phyloP scores from a whole-genome alignment of 768 basidiomycete species.

The Mycena filopes region DNA sequence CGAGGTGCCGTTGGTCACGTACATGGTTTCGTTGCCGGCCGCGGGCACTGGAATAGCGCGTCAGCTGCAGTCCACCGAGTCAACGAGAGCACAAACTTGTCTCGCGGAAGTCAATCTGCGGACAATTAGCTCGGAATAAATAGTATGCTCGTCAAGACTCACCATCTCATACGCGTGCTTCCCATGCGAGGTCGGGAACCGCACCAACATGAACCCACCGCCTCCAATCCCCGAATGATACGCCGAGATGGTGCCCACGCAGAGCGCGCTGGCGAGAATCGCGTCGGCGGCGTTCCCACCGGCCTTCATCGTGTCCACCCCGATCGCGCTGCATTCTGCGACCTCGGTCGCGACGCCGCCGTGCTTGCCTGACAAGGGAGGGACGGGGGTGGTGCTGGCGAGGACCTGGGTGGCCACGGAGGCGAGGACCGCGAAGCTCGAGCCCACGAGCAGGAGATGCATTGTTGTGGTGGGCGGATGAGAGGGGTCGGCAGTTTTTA shows the following conservation, averaged over 20 bases:
- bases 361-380: conserved; percentile 20
- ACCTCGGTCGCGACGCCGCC: conserved; percentile 33
- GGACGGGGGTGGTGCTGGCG: neutral
- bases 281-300: conserved; percentile 64
- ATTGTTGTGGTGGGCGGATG: no score
- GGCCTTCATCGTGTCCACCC: conserved; percentile 50
- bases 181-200: conserved; percentile 1
- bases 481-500: no score
- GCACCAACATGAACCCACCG: conserved; percentile 36
- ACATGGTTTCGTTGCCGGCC: conserved; percentile 69
- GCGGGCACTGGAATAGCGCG: conserved; percentile 54
- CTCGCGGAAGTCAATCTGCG: conserved; percentile 75
- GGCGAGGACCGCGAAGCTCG: no score
- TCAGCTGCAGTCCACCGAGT: neutral
- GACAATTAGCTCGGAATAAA: conserved; percentile 45
- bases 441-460: no score
- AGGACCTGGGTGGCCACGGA: no score
- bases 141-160: conserved; percentile 28
- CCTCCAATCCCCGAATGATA: conserved; percentile 49
- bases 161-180: conserved; percentile 28
- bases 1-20: conserved; percentile 47
- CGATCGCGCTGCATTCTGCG: conserved; percentile 51
- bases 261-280: conserved; percentile 54
- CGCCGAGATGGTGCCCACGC: conserved; percentile 47
- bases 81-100: conserved; percentile 35